Conservation (phyloP, 192 early-diverging fungal genomes). For the Rhizophagus clarus region DNA sequence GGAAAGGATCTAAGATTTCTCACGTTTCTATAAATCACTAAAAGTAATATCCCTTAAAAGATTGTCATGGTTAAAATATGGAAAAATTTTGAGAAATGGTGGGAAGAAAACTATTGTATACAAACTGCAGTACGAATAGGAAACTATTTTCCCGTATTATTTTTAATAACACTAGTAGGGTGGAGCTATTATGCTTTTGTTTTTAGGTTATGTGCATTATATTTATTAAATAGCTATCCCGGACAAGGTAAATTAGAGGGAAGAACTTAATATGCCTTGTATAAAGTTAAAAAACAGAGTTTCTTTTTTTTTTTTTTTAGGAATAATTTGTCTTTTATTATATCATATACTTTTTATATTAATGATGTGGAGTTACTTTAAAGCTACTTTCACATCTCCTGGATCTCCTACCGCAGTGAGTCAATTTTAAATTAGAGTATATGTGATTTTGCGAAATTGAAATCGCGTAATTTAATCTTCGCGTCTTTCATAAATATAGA, state of each 20-base stretch:
- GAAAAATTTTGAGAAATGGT: constrained; percentile 2
- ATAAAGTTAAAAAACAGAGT: neutral
- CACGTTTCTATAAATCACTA: too few species aligned
- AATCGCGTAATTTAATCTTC: neutral
- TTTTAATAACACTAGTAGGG: neutral
- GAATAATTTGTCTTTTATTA: constrained; percentile 15
- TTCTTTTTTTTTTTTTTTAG: neutral
- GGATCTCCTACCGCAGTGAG: constrained; percentile 40
- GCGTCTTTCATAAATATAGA: neutral
- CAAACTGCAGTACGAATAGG: neutral
- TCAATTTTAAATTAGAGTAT: neutral
- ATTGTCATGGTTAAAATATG: constrained; percentile 16
- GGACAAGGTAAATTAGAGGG: constrained; percentile 16
- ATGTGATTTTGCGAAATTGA: neutral
- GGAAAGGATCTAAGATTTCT: too few species aligned
- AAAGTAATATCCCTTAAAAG: neutral
- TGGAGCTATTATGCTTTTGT: constrained; percentile 32
- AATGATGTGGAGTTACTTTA: constrained; percentile 41
- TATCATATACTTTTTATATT: constrained; percentile 28
- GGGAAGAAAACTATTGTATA: neutral
- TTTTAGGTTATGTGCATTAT: constrained; percentile 19
- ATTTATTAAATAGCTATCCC: neutral
- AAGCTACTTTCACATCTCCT: constrained; percentile 38
- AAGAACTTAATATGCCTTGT: neutral
- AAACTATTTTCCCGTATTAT: constrained; percentile 20